A percentile compares a stretch with the other conserved stretches of the same genome.
Evolutionary conservation across 257 asterid genomes (phyloP).

Genomic region (Primulina huaijiensis): DNA sequence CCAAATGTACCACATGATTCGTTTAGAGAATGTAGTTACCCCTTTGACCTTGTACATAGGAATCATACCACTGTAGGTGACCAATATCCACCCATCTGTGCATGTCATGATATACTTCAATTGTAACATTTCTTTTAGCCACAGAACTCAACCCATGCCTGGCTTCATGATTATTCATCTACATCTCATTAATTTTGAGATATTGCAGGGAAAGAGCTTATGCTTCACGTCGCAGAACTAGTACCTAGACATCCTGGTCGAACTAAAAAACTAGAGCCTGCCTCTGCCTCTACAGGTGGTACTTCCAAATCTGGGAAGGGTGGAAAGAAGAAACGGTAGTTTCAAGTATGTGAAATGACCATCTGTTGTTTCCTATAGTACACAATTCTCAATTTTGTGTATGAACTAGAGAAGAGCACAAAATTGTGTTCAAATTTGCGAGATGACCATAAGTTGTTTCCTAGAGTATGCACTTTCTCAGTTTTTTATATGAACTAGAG

Average conservation of each 20-base stretch:
- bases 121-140: neutral
- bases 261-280: slow-evolving; percentile 77
- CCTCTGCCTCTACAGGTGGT: slow-evolving; percentile 57
- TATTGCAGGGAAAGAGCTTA: slow-evolving; percentile 73
- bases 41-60: neutral
- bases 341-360: neutral
- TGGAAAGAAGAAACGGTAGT: slow-evolving; percentile 76
- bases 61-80: neutral
- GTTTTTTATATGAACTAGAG: too few relatives aligned
- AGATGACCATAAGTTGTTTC: neutral
- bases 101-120: neutral
- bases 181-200: neutral
- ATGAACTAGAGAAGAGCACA: neutral
- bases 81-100: too few relatives aligned
- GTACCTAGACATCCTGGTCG: slow-evolving; percentile 92
- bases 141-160: neutral
- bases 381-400: neutral
- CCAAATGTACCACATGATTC: too few relatives aligned
- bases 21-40: neutral
- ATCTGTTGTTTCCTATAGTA: neutral
- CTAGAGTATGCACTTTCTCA: neutral
- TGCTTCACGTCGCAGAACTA: slow-evolving; percentile 80
- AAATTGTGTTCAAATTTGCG: neutral
- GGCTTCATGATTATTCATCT: neutral
- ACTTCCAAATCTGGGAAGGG: slow-evolving; percentile 84